Conservation (phyloP, 2,329 filamentous ascomycete genomes). For the Fusarium odoratissimum region DNA sequence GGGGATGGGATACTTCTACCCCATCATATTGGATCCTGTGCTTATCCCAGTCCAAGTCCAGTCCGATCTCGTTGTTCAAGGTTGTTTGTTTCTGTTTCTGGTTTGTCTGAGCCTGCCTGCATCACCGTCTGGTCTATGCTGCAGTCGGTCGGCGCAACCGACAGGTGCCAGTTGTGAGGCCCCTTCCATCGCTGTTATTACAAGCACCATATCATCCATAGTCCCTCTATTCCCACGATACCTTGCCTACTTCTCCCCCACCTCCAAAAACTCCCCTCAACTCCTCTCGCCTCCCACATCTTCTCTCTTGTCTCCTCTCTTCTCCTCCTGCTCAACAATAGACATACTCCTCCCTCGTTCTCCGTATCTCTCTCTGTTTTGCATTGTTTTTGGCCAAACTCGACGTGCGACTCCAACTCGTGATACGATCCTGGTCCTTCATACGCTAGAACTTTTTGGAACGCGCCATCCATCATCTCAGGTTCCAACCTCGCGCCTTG, state of each 20-base stretch:
- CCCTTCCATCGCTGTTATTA: conserved; percentile 32
- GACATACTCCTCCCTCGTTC: conserved; percentile 15
- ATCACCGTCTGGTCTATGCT: conserved; percentile 7
- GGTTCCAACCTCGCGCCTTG: conserved; percentile 28
- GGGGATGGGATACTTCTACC: conserved; percentile 35
- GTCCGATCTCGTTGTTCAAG: conserved; percentile 32
- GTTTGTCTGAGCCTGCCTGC: conserved; percentile 19
- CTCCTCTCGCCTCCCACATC: conserved; percentile 21
- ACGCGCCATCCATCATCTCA: conserved; percentile 26
- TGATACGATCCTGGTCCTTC: conserved; percentile 32
- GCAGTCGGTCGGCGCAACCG: conserved; percentile 38
- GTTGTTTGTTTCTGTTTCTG: conserved; percentile 21
- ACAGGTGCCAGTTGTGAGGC: conserved; percentile 37
- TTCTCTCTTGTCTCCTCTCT: conserved; percentile 27
- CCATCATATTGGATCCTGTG: conserved; percentile 40
- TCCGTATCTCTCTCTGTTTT: conserved; percentile 19
- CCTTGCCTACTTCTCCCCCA: conserved; percentile 29
- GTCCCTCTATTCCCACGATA: conserved; percentile 21
- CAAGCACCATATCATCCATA: conserved; percentile 28
- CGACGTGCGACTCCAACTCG: conserved; percentile 35
- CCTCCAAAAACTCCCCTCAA: conserved; percentile 27
- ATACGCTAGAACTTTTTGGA: conserved; percentile 27
- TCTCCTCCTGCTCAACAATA: conserved; percentile 20
- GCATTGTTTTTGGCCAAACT: conserved; percentile 17
- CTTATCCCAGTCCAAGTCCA: conserved; percentile 39